Evolutionary conservation across 2,329 filamentous ascomycete species (phyloP).

Genomic region (Arthrobotrys musiformis): DNA sequence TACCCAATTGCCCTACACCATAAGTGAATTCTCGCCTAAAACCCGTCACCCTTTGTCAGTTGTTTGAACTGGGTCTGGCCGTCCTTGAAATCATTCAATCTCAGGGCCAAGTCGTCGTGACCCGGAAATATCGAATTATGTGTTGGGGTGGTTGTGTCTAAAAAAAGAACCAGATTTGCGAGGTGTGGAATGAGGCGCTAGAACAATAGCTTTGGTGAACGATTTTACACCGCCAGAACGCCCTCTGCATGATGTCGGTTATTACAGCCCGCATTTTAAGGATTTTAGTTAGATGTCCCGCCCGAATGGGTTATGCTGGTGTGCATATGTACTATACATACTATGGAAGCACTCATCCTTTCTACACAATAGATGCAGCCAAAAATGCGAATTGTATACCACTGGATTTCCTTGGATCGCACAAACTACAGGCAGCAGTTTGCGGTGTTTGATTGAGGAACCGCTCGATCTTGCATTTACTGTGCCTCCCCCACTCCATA

Average conservation of each 20-base stretch:
- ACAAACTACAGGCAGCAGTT: constrained; percentile 22
- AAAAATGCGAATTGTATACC: too few species aligned
- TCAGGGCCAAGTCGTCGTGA: neutral
- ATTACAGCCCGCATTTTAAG: neutral
- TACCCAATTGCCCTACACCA: constrained; percentile 17
- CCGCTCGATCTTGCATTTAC: neutral
- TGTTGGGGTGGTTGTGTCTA: constrained; percentile 8
- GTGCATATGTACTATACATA: neutral
- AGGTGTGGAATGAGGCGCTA: constrained; percentile 10
- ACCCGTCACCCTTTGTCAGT: neutral
- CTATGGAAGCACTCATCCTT: too few species aligned
- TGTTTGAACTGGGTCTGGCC: neutral
- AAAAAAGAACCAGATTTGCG: constrained; percentile 32
- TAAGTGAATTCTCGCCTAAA: too few species aligned
- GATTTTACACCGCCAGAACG: constrained; percentile 10
- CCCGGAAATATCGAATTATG: neutral
- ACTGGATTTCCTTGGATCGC: constrained; percentile 2
- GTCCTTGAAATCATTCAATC: neutral
- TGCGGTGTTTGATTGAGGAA: neutral
- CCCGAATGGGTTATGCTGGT: neutral
- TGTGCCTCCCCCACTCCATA: constrained; percentile 9
- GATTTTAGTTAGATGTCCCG: constrained; percentile 1
- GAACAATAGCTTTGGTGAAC: neutral
- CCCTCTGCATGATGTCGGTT: constrained; percentile 18
- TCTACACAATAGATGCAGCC: too few species aligned